Base-by-base conservation (phyloP, 805 yeast genomes). In the Kazachstania psychrophila region DNA sequence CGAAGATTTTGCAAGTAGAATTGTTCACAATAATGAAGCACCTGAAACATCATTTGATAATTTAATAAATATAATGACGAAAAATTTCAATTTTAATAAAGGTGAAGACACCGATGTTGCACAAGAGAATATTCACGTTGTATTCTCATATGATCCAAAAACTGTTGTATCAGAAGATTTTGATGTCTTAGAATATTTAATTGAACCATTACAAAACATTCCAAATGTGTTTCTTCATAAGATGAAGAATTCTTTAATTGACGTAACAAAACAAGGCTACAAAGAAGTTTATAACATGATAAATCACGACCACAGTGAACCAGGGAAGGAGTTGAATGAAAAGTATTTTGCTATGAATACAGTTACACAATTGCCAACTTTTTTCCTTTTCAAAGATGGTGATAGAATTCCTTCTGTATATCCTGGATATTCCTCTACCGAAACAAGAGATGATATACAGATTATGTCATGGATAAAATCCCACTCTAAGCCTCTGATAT, bases 361-460 rank as follows among this genome's bases (percentile, higher is more conserved):
- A 2, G 53, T 76, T 18, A 67, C 86, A 0, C 66, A 78, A 6
- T 64, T 64, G 24, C 94, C 94, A 2, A 75, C 83, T 12, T 47
- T 82, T 14, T 58, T 76, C 22, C 61, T 79, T 16, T 71, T 78
- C 54, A 78, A 73, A 46, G 79, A 79, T 37, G 70, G 72, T 36
- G 62, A 75, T 11, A 51, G 73, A 38, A 49, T 70, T 23, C 69
- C 83, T 0, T 60, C 62, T 4, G 68, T 77, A 5, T 78, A 57
- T 44, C 81, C 73, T 45, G 75, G 73, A 38, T 75, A 73, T 57
- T 76, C 78, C 0, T 72, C 85, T 6, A 74, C 73, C 33, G 84
- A 80, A 46, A 68, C 72, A 38, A 67, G 92, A 44, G 68, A 73
- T 44, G 56, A 57, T 13, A 63, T 62, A 16, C 56, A 61, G 27